These are phyloP conservation scores for Salisapilia sapeloensis DNA, from an alignment of 352 stramenopile genomes.

Conservation along the genomic window DNA sequence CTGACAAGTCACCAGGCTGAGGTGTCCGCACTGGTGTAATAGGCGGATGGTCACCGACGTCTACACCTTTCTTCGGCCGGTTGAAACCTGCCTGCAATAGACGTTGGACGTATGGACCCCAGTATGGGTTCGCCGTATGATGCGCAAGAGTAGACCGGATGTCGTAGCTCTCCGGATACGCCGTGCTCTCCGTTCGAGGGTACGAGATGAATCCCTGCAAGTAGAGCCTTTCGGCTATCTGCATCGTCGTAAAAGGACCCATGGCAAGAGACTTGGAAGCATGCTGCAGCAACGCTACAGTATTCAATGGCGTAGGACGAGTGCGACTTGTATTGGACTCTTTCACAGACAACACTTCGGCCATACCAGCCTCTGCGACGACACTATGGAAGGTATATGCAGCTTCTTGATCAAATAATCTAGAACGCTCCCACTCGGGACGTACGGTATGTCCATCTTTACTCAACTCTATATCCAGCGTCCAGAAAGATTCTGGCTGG, in stretches of 20 bases:
- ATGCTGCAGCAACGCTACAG: slow-evolving; percentile 42
- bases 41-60: slow-evolving; percentile 44
- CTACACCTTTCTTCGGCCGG: slow-evolving; percentile 15
- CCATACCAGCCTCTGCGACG: slow-evolving; percentile 35
- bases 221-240: slow-evolving; percentile 72
- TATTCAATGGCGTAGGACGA: slow-evolving; percentile 49
- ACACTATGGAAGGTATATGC: slow-evolving; percentile 7
- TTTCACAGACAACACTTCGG: slow-evolving; percentile 9
- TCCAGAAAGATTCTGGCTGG: slow-evolving; percentile 45
- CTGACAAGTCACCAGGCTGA: slow-evolving; percentile 26
- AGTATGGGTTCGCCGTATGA: slow-evolving; percentile 28
- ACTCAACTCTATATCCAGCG: slow-evolving; percentile 23
- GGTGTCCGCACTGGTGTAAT: slow-evolving; percentile 63
- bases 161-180: slow-evolving; percentile 78
- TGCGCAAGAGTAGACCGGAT: slow-evolving; percentile 47
- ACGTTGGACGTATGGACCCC: slow-evolving; percentile 7
- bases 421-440: slow-evolving; percentile 13
- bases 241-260: slow-evolving; percentile 49
- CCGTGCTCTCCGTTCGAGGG: slow-evolving; percentile 69
- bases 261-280: slow-evolving; percentile 58
- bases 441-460: slow-evolving; percentile 10
- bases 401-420: slow-evolving; percentile 23
- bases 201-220: slow-evolving; percentile 80
- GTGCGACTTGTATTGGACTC: slow-evolving; percentile 8
- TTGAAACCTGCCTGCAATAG: slow-evolving; percentile 8